Conservation (phyloP, 768 basidiomycete species). For the Botryobasidium botryosum region DNA sequence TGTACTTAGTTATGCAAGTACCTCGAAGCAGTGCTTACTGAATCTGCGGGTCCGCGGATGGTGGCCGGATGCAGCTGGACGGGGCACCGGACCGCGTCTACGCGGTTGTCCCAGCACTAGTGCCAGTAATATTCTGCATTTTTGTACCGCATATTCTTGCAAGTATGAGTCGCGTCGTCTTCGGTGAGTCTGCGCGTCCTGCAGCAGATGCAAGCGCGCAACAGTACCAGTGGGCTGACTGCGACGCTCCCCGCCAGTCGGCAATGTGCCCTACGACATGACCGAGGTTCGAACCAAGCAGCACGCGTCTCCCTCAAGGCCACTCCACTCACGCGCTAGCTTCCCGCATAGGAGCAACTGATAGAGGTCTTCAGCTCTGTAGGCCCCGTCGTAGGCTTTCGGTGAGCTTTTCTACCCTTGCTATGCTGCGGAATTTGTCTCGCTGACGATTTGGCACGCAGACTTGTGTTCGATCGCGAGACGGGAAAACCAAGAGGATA, state of each 20-base stretch:
- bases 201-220: neutral
- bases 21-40: too few species aligned
- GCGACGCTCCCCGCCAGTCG: constrained; percentile 31
- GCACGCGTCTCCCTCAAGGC: too few species aligned
- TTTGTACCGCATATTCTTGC: neutral
- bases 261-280: constrained; percentile 37
- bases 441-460: constrained; percentile 17
- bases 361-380: constrained; percentile 81
- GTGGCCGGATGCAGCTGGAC: too few species aligned
- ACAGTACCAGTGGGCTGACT: neutral
- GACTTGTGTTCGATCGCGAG: constrained; percentile 77
- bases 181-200: constrained; percentile 15
- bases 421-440: neutral
- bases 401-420: constrained; percentile 25
- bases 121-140: too few species aligned
- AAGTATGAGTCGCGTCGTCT: constrained; percentile 8
- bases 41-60: too few species aligned
- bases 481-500: constrained; percentile 93
- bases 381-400: constrained; percentile 77
- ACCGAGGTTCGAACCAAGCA: too few species aligned
- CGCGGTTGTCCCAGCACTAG: too few species aligned
- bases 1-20: too few species aligned
- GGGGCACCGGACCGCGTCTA: too few species aligned
- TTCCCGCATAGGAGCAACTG: constrained; percentile 43
- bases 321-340: too few species aligned